Evolutionary conservation across 2,329 filamentous ascomycete species (phyloP).

Genomic region (Scortechinia acanthostroma): DNA sequence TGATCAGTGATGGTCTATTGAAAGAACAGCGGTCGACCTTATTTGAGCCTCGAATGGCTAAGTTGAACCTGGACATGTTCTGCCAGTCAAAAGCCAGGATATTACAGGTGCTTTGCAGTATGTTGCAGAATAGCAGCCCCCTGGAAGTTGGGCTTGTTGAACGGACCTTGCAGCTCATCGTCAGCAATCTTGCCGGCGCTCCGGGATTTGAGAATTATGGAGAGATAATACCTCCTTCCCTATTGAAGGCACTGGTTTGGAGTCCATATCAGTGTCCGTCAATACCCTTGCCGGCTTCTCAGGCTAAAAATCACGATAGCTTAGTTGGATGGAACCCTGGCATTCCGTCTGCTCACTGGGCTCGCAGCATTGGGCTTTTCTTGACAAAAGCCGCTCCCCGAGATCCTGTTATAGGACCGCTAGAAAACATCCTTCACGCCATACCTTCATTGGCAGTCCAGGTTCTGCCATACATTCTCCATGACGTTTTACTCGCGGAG

Average conservation of each 20-base stretch:
- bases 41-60: conserved; percentile 35
- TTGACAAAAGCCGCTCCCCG: conserved; percentile 50
- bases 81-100: conserved; percentile 53
- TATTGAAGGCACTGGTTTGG: not conserved
- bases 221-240: not conserved
- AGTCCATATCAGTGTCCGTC: not conserved
- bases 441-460: conserved; percentile 67
- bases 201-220: not conserved
- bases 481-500: conserved; percentile 70
- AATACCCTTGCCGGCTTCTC: not conserved
- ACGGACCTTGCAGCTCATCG: conserved; percentile 48
- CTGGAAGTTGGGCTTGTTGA: conserved; percentile 48
- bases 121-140: conserved; percentile 50
- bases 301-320: not conserved
- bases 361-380: conserved; percentile 19
- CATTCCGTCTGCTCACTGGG: not conserved
- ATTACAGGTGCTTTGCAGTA: conserved; percentile 53
- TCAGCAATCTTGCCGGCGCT: conserved; percentile 21
- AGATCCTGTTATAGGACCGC: conserved; percentile 62
- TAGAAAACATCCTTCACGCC: conserved; percentile 58
- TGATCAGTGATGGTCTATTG: conserved; percentile 51
- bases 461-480: conserved; percentile 76
- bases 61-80: conserved; percentile 10
- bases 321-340: not conserved
- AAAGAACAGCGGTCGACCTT: conserved; percentile 47